These are phyloP conservation scores for Populus hybrid DNA, from an alignment of 441 rosid species.

Conservation along the genomic window DNA sequence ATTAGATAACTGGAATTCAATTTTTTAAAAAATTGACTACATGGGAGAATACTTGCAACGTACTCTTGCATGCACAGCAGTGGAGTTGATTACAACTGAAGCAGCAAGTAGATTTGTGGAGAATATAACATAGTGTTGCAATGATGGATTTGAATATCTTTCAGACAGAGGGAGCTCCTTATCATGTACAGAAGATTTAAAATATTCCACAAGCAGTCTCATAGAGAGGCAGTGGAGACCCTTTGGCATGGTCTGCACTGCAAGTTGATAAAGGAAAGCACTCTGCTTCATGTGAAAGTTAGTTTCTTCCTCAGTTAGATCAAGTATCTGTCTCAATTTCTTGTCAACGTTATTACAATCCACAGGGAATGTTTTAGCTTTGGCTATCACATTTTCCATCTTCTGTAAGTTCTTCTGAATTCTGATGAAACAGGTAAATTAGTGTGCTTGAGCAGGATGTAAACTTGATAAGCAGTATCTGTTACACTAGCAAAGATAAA, in stretches of 20 bases:
- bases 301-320: constrained; percentile 88
- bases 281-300: constrained; percentile 93
- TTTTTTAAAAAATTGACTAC: constrained; percentile 6
- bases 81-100: constrained; percentile 89
- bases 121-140: constrained; percentile 73
- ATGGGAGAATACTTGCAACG: constrained; percentile 17
- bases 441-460: constrained; percentile 2
- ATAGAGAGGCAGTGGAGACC: constrained; percentile 90
- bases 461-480: background rate
- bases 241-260: constrained; percentile 91
- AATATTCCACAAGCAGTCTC: constrained; percentile 88
- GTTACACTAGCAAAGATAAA: background rate
- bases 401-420: constrained; percentile 52
- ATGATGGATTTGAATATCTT: constrained; percentile 59
- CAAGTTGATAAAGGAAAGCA: constrained; percentile 89
- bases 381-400: constrained; percentile 68
- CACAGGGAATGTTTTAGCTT: constrained; percentile 61
- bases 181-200: constrained; percentile 50
- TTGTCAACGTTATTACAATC: constrained; percentile 90
- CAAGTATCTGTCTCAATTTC: constrained; percentile 87
- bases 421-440: constrained; percentile 41
- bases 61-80: constrained; percentile 67
- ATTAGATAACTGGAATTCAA: constrained; percentile 20
- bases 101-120: constrained; percentile 81
- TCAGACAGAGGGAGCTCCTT: constrained; percentile 38